Evolutionary conservation across 352 stramenopile genomes (phyloP), one percentile per base, ranked within the genome.

Genomic region (Phytopythium mirpurense): DNA sequence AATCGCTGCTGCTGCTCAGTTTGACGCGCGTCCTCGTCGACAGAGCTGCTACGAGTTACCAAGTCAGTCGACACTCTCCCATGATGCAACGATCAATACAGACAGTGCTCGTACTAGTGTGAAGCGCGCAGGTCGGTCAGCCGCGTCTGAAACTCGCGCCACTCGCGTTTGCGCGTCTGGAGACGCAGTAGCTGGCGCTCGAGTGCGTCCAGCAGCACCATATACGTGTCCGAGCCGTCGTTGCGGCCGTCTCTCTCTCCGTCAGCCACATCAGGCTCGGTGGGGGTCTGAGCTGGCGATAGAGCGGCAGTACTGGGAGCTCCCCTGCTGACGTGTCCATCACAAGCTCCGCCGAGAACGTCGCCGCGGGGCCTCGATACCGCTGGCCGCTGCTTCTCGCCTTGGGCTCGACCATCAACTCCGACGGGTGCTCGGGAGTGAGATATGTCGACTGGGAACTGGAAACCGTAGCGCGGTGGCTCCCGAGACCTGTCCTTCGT

Each of bases 121-220:
- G 9, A 24, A 32, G 19, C 47, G 5, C 23, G 47, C 35, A 54
- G 21, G n/a, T 32, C 21, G 5, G 34, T 9, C 15, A 74, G 27
- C 23, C 65, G 55, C 26, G 51, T 21, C 55, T 78, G 50, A 60
- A 66, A 71, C 16, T 15, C 14, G 31, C 57, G 65, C 65, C 60
- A 68, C 35, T 76, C 67, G 23, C 14, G 56, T 50, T 76, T 76
- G 26, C 64, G 49, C 15, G 63, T 45, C 31, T 54, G 55, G 21
- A 70, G 38, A 12, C 45, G 32, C 14, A 60, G 14, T 37, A 76
- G 40, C 26, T 68, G 55, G 18, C 42, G 54, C 46, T 76, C 67
- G 36, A 76, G 52, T 3, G 32, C 35, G 36, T 73, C 67, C 40
- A 76, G 51, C 24, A 54, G 27, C 45, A 11, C 1, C 12, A n/a